Evolutionary conservation across 345 rosid species (phyloP), one percentile per base, ranked within the genome.

Genomic region (Pistacia atlantica): DNA sequence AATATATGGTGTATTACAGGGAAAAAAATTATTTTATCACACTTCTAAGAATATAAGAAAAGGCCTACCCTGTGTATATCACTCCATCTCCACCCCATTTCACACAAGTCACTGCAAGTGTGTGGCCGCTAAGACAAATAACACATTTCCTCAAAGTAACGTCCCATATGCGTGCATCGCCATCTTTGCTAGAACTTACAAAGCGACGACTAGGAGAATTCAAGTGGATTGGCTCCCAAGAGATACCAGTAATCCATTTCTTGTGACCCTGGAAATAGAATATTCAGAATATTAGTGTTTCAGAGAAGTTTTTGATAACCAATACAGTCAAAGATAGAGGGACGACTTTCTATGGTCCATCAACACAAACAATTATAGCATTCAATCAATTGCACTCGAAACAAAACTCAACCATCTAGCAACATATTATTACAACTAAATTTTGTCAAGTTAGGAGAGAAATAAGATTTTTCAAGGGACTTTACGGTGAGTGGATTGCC

Each of bases 141-240:
- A 92, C 78, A 81, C 93, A 83, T 83, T 84, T 92, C 77, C 84
- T 89, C 70, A 89, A 76, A 49, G 94, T 77, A 74, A 91, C 51
- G 76, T 93, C 99, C 99, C 98, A 96, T 80, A 96, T 89, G 68
- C 97, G 91, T 16, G 99, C 99, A 90, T 93, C 97, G 11, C 98
- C 98, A 91, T 96, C 99, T 88, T 93, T 93, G 87, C 99, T 90
- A 74, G 94, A 87, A 87, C 95, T 96, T 65, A 93, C 98, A 85
- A 93, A 96, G 68, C 97, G 95, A 73, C 95, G 90, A 61, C 95
- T 88, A n/a, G 98, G 99, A 79, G 98, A 86, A 65, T 77, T 96
- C 83, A 93, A 88, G 76, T 96, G 99, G 60, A 88, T 83, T 74
- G 99, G 98, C 81, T 96, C 99, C 98, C 99, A 96, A 13, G 99